Conservation (phyloP, 441 rosid genomes). For the Bruguiera hainesii region DNA sequence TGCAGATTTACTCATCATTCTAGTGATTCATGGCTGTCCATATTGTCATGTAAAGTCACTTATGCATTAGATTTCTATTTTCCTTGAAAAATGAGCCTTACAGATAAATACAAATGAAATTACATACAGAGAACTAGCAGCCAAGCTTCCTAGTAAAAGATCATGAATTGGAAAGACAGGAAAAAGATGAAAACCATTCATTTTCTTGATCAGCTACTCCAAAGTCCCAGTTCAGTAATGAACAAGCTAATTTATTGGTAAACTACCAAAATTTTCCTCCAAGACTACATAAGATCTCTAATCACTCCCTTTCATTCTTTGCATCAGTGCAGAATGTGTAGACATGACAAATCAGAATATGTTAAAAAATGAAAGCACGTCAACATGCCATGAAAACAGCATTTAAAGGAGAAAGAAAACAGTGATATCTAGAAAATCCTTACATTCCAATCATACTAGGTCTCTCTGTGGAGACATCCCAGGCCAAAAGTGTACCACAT, state of each 20-base stretch:
- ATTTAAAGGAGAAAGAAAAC: slow-evolving; percentile 10
- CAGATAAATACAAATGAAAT: too few relatives aligned
- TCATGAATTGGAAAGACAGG: background rate
- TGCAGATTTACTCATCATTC: slow-evolving; percentile 1
- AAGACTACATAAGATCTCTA: too few relatives aligned
- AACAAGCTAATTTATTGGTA: background rate
- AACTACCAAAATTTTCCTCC: too few relatives aligned
- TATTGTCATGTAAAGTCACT: background rate
- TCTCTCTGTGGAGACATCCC: slow-evolving; percentile 99
- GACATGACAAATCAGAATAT: background rate
- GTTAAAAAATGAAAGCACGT: background rate
- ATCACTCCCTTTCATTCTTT: too few relatives aligned
- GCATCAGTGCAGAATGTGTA: too few relatives aligned
- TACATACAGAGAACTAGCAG: too few relatives aligned
- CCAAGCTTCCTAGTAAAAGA: too few relatives aligned
- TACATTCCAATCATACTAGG: slow-evolving; percentile 98
- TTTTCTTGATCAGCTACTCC: background rate
- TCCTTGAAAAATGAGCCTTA: background rate
- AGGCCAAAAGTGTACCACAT: slow-evolving; percentile 94
- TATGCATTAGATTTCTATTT: slow-evolving; percentile 2
- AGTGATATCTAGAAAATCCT: slow-evolving; percentile 26
- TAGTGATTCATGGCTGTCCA: background rate
- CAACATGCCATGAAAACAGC: background rate
- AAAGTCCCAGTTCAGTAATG: background rate
- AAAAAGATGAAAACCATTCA: background rate